Evolutionary conservation across 306 rosid genomes (phyloP).

Genomic region (Mimosa bimucronata): DNA sequence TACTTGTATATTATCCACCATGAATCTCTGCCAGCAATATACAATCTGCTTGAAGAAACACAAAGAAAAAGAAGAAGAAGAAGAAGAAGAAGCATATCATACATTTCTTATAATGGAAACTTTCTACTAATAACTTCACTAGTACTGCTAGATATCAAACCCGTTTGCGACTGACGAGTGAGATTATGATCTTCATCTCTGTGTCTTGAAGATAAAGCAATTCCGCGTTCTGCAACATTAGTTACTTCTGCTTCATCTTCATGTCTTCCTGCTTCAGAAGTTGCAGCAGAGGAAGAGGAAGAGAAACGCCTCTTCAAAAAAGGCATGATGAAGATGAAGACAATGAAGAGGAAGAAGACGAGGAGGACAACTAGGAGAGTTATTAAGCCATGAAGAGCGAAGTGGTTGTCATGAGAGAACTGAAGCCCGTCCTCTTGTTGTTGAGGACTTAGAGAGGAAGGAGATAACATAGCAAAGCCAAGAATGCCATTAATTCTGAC

Average conservation of each 20-base stretch:
- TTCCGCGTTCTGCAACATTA: background rate
- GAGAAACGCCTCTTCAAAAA: constrained; percentile 33
- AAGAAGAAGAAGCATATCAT: background rate
- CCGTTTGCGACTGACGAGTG: background rate
- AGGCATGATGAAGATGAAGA: constrained; percentile 38
- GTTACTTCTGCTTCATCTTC: constrained; percentile 20
- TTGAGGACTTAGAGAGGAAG: constrained; percentile 24
- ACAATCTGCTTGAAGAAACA: constrained; percentile 6
- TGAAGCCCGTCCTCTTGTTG: constrained; percentile 38
- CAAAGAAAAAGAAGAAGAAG: background rate
- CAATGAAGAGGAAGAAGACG: constrained; percentile 47
- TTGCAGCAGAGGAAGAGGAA: background rate
- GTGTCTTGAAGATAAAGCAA: background rate
- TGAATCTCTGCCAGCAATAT: background rate
- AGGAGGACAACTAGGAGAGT: constrained; percentile 44
- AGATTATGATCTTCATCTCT: background rate
- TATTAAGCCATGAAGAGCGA: constrained; percentile 57
- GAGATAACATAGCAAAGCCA: constrained; percentile 18
- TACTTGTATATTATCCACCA: background rate
- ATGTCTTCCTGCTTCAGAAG: constrained; percentile 14
- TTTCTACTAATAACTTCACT: constrained; percentile 10
- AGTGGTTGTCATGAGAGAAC: constrained; percentile 47
- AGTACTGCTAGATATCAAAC: constrained; percentile 2
- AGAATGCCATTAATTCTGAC: background rate
- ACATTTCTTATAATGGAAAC: background rate